Evolutionary conservation across 1,284 basidiomycete species (phyloP).

Genomic region (Grifola frondosa): DNA sequence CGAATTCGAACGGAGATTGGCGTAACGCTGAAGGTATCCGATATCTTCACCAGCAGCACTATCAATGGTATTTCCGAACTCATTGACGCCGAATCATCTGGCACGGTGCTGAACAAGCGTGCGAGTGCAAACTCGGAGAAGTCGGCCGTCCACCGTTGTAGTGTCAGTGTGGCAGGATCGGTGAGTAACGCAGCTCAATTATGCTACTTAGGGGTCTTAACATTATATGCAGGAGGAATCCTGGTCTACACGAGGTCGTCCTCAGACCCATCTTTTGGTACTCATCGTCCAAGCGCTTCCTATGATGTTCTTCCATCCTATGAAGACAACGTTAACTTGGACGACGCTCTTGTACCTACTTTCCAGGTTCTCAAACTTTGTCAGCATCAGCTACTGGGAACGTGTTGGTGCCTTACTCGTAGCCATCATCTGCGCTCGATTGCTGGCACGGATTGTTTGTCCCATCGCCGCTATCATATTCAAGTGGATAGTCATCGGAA

Average conservation of each 20-base stretch:
- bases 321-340: constrained; percentile 42
- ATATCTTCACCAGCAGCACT: constrained; percentile 42
- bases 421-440: constrained; percentile 34
- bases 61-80: constrained; percentile 38
- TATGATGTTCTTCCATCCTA: constrained; percentile 41
- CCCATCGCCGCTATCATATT: constrained; percentile 39
- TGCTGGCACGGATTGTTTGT: constrained; percentile 31
- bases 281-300: constrained; percentile 41
- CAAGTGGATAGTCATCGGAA: constrained; percentile 45
- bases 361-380: constrained; percentile 28
- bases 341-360: constrained; percentile 31
- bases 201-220: not conserved
- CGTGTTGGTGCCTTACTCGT: constrained; percentile 32
- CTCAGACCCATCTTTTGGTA: constrained; percentile 36
- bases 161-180: constrained; percentile 3
- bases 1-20: constrained; percentile 39
- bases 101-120: constrained; percentile 10
- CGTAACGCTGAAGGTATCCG: constrained; percentile 34
- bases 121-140: constrained; percentile 9
- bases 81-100: constrained; percentile 27
- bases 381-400: constrained; percentile 32
- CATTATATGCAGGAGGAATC: not conserved
- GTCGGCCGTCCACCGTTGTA: constrained; percentile 6
- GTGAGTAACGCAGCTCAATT: not conserved
- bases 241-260: constrained; percentile 22